Base-by-base conservation (phyloP, 768 basidiomycete genomes). In the Trametes coccinea region DNA sequence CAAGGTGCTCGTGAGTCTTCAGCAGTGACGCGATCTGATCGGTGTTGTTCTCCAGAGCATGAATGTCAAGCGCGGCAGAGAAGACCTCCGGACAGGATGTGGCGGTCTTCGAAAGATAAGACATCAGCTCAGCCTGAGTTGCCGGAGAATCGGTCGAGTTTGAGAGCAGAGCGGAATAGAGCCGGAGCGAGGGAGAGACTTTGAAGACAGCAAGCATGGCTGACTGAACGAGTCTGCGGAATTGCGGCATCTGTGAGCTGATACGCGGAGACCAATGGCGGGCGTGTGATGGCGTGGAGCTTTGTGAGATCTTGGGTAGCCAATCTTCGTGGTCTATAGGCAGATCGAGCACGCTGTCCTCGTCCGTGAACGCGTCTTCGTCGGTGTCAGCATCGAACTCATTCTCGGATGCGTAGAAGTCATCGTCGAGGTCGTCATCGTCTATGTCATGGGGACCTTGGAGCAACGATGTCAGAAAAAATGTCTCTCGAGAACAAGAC, bases 1-100 rank as follows among this genome's bases (percentile, higher is more conserved):
- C 76, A 46, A 89, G 82, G 53, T 85, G 77, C 0, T 75, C 71
- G 66, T 88, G 74, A 0, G 73, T 58, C 17, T 76, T 69, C 52
- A 89, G 80, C 9, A 87, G 77, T 0, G 59, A 39, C 44, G 75
- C 50, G 62, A 88, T 71, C 31, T 66, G 67, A 0, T 71, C 67
- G 5, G 72, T 61, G 37, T 81, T 67, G 65, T 70, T 66, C 44
- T 79, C 76, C 3, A 69, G 43, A 3, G 79, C 70, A 67, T 82
- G 70, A 60, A 88, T 84, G 3, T 81, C 79, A 10, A 90, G 76
- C 0, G 87, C 84, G 0, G 81, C 80, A 2, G 77, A 78, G 34
- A 86, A 75, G 13, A 81, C 80, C 17, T 86, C 84, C 0, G 83
- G 76, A 6, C 81, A 79, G 59, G 74, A 70, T 10, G 80, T 76